Conservation (phyloP, 2,329 filamentous ascomycete species). For the Xylariomycetidae sp. region DNA sequence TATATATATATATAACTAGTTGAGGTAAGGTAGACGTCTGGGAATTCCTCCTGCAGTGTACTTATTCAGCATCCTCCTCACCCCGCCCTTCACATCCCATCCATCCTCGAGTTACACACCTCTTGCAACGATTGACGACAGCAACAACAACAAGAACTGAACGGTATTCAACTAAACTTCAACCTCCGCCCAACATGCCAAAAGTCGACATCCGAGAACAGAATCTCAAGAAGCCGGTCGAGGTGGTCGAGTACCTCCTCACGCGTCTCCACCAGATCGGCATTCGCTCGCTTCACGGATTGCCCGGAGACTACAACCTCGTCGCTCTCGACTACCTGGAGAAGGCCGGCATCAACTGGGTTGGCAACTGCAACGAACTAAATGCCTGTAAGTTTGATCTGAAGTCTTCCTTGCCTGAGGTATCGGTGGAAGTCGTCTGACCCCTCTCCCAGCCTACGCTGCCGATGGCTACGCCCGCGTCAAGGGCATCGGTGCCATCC, state of each 20-base stretch:
- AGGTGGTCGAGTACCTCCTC: conserved; percentile 65
- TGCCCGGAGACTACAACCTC: conserved; percentile 72
- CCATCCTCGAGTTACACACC: too few species aligned
- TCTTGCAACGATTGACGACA: too few species aligned
- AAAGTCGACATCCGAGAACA: conserved; percentile 35
- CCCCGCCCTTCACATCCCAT: not conserved
- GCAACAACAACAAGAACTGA: not conserved
- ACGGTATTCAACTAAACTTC: too few species aligned
- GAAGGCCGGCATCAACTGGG: conserved; percentile 54
- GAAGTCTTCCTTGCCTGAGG: too few species aligned
- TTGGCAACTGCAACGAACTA: conserved; percentile 66
- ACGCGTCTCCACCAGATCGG: conserved; percentile 57
- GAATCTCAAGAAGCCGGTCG: conserved; percentile 42
- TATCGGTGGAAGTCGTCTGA: too few species aligned
- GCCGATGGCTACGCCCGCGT: conserved; percentile 75
- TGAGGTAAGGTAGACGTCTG: too few species aligned
- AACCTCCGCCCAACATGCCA: conserved; percentile 9
- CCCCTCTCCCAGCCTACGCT: conserved; percentile 56
- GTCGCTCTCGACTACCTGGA: conserved; percentile 61
- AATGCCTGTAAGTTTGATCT: conserved; percentile 53
- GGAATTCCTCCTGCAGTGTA: not conserved
- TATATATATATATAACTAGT: too few species aligned
- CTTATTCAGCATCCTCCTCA: not conserved
- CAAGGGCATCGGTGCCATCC: conserved; percentile 61
- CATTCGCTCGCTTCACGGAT: conserved; percentile 58